Conservation (phyloP, 352 stramenopile species). For the Phytophthora citrophthora region DNA sequence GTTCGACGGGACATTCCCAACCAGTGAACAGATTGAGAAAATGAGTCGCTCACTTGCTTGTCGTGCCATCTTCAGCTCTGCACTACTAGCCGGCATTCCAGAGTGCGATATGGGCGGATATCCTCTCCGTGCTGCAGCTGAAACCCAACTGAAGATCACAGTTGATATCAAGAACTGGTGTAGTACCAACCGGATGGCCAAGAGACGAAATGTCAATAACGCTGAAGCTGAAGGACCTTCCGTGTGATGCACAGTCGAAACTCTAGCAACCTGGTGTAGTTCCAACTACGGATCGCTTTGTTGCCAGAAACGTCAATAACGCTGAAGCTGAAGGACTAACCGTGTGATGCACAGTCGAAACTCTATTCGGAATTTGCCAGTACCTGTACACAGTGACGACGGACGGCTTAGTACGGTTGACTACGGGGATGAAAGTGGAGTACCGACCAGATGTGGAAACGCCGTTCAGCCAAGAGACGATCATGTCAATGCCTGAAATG, state of each 20-base stretch:
- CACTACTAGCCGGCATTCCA: conserved; percentile 39
- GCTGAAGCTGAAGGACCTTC: conserved; percentile 44
- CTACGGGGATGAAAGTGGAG: conserved; percentile 50
- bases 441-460: conserved; percentile 30
- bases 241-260: conserved; percentile 53
- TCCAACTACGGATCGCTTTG: conserved; percentile 51
- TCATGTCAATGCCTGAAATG: conserved; percentile 15
- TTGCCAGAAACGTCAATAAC: conserved; percentile 57
- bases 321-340: conserved; percentile 44
- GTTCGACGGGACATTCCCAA: conserved; percentile 44
- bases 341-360: conserved; percentile 53
- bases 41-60: conserved; percentile 47
- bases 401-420: conserved; percentile 50
- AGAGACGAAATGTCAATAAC: conserved; percentile 55
- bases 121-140: conserved; percentile 39
- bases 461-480: conserved; percentile 33
- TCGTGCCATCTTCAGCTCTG: conserved; percentile 45
- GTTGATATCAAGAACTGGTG: conserved; percentile 33
- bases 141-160: conserved; percentile 53
- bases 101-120: conserved; percentile 47
- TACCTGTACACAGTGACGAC: conserved; percentile 44
- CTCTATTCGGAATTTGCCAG: conserved; percentile 50
- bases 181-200: conserved; percentile 50
- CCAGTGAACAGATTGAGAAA: conserved; percentile 35
- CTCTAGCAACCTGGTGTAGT: conserved; percentile 44